Conservation (phyloP, 2,329 filamentous ascomycete genomes). For the Ophiostoma sp. region DNA sequence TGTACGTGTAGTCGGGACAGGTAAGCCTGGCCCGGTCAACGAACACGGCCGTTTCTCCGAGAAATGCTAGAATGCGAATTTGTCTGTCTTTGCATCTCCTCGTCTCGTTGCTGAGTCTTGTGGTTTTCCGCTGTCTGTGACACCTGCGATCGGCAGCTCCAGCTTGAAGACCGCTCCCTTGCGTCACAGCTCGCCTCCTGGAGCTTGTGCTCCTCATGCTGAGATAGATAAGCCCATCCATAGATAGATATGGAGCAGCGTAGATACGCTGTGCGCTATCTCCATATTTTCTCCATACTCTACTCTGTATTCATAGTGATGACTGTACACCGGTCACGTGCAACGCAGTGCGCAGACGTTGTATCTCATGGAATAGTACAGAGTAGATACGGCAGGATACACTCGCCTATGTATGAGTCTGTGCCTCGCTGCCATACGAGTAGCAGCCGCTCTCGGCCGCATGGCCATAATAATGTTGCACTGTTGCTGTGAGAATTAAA, state of each 20-base stretch:
- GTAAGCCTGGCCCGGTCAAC: no score
- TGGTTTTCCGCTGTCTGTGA: background rate
- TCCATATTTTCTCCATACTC: background rate
- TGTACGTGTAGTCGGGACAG: no score
- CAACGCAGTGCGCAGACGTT: background rate
- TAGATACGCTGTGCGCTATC: background rate
- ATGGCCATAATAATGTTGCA: background rate
- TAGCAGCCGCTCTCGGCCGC: background rate
- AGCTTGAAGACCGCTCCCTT: constrained; percentile 15
- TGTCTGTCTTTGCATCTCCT: background rate
- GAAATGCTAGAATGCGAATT: no score
- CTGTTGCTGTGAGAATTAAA: background rate
- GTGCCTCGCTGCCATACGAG: background rate
- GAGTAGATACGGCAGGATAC: background rate
- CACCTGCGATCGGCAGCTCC: background rate
- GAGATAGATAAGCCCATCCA: background rate
- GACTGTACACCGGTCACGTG: background rate
- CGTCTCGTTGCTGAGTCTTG: background rate
- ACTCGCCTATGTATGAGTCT: background rate
- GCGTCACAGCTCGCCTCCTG: constrained; percentile 2
- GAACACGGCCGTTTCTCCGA: no score
- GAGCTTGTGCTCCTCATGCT: background rate
- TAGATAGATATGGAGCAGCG: background rate
- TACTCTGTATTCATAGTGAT: background rate
- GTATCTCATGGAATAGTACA: no score